Percentiles rank a stretch among this genome's conserved stretches.
These are phyloP conservation scores for Ceratobasidium sp. DNA, from an alignment of 1,284 basidiomycete species.

Conservation along the genomic window DNA sequence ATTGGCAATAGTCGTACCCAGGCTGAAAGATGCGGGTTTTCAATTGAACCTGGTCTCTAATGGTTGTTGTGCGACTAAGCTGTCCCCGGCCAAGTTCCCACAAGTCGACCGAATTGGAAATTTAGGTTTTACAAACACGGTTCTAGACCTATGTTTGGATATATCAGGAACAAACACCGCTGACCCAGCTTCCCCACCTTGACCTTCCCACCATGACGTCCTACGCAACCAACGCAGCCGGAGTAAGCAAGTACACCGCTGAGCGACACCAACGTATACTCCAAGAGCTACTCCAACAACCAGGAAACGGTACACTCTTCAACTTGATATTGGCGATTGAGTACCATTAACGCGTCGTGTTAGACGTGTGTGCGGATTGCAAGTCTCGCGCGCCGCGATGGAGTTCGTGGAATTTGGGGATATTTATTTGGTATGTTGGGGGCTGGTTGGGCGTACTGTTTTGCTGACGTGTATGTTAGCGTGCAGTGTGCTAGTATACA, in stretches of 20 bases:
- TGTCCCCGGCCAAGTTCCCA: no score
- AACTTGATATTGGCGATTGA: slow-evolving; percentile 29
- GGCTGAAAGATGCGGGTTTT: no score
- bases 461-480: not conserved
- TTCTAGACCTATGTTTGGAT: not conserved
- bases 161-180: no score
- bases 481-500: slow-evolving; percentile 73
- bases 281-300: slow-evolving; percentile 66
- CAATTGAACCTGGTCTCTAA: no score
- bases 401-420: slow-evolving; percentile 80
- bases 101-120: no score
- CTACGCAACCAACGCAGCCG: slow-evolving; percentile 26
- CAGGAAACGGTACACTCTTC: slow-evolving; percentile 70
- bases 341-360: slow-evolving; percentile 14
- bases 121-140: no score
- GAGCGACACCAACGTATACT: slow-evolving; percentile 73
- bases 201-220: slow-evolving; percentile 41
- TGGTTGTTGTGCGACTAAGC: no score
- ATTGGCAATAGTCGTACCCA: no score
- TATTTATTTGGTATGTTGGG: slow-evolving; percentile 71
- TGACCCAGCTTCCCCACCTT: not conserved
- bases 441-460: not conserved
- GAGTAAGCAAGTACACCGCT: slow-evolving; percentile 61
- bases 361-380: slow-evolving; percentile 84
- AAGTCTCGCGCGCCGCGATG: slow-evolving; percentile 68